Evolutionary conservation across 495 filamentous ascomycete species (phyloP), one percentile per base, ranked within the genome.

Genomic region (Xylaria scruposa): DNA sequence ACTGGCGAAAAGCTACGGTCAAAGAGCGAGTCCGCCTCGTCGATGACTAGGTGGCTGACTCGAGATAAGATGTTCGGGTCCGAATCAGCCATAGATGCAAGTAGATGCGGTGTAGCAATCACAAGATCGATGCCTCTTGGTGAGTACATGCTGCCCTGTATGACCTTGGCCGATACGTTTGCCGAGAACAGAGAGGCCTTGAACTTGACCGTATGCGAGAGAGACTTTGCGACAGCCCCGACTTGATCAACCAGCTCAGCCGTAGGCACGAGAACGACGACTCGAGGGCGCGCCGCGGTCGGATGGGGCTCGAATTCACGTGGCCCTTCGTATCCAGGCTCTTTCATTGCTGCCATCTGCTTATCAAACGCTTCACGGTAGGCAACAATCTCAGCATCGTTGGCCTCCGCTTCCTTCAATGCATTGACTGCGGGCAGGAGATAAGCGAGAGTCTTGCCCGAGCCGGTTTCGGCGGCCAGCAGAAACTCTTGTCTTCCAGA

Each of bases 401-500:
- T 79, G 1, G 84, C 83, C 78, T 98, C 96, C 19, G 89, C 88
- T 29, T 87, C 84, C 83, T 98, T 98, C 71, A 98, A 79, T 26
- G 91, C 90, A 83, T 99, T 89, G 46, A 98, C 82, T 21, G 89
- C 82, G 0, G 96, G 97, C 24, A 97, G 77, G 31, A 97, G 81
- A 76, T 99, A 99, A 36, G 96, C 92, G 72, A 99, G 83, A 1
- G 96, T 99, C 82, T 99, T 99, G 67, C 96, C 96, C 2, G 96
- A 98, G 12, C 96, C 96, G 2, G 96, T 99, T 83, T 99, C 96
- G 13, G 97, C 96, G 0, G 97, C 96, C 21, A 99, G 85, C 13
- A 99, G 88, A 77, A 92, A 97, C 73, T 95, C 90, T 69, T 91
- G 84, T 73, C 87, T 88, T n/a, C 84, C 80, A 5, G 56, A 33